Evolutionary conservation across 495 filamentous ascomycete genomes (phyloP).

Genomic region (Lepraria neglecta): DNA sequence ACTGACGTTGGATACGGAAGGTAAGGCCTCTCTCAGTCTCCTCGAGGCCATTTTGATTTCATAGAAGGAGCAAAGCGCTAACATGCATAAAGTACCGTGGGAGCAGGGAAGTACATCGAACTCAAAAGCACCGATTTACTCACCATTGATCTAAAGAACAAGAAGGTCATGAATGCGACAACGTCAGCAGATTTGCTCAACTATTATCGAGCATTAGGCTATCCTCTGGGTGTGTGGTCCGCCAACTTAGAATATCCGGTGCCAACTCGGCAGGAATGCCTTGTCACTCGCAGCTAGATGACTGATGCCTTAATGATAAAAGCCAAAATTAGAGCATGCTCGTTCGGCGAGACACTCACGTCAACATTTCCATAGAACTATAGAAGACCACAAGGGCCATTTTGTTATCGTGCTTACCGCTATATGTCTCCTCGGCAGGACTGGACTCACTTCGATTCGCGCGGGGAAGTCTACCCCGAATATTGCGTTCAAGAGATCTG

Average conservation of each 20-base stretch:
- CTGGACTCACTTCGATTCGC: too few species aligned
- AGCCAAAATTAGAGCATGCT: background rate
- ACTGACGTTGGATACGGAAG: constrained; percentile 21
- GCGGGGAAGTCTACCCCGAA: too few species aligned
- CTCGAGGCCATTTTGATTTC: background rate
- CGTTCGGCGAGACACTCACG: too few species aligned
- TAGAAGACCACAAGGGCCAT: background rate
- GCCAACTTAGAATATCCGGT: background rate
- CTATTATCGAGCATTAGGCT: constrained; percentile 21
- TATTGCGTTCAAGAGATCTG: too few species aligned
- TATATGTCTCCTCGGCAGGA: too few species aligned
- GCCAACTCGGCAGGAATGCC: too few species aligned
- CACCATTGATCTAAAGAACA: constrained; percentile 19
- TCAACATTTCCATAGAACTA: background rate
- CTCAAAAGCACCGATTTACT: constrained; percentile 22
- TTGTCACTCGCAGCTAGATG: background rate
- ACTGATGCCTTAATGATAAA: background rate
- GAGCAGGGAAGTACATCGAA: constrained; percentile 10
- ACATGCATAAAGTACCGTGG: background rate
- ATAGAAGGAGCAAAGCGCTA: background rate
- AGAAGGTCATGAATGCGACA: constrained; percentile 22
- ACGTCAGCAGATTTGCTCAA: constrained; percentile 20
- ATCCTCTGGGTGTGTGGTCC: constrained; percentile 13
- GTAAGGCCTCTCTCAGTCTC: background rate
- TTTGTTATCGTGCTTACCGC: too few species aligned